A percentile compares a stretch with the other conserved stretches of the same genome.
These are phyloP conservation scores for Mycena olivaceomarginata DNA, from an alignment of 768 basidiomycete genomes.

Conservation along the genomic window DNA sequence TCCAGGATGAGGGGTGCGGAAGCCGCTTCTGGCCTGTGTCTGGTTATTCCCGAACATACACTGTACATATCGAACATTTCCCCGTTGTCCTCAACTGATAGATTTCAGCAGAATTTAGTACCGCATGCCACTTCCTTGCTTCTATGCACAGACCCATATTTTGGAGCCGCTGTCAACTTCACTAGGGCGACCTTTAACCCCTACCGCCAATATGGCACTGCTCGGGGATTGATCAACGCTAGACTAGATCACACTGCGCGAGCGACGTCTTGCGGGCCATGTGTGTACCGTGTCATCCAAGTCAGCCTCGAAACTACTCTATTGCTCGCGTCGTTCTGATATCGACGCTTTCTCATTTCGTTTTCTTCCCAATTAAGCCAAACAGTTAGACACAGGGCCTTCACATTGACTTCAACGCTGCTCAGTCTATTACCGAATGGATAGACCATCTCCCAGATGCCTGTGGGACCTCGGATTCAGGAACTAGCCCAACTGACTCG, in stretches of 20 bases:
- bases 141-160: too few relatives aligned
- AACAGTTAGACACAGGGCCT: conserved; percentile 81
- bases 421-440: conserved; percentile 72
- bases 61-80: too few relatives aligned
- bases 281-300: conserved; percentile 74
- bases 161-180: conserved; percentile 59
- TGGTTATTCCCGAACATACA: too few relatives aligned
- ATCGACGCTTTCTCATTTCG: conserved; percentile 46
- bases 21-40: too few relatives aligned
- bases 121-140: too few relatives aligned
- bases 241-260: conserved; percentile 49
- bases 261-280: conserved; percentile 76
- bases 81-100: too few relatives aligned
- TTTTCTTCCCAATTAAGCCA: conserved; percentile 19
- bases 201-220: conserved; percentile 77
- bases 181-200: conserved; percentile 71
- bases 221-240: conserved; percentile 79
- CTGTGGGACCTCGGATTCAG: conserved; percentile 89
- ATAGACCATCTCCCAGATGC: conserved; percentile 81
- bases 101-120: too few relatives aligned
- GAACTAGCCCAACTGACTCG: conserved; percentile 68
- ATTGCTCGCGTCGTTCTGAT: conserved; percentile 82
- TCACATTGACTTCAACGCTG: conserved; percentile 53
- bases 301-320: conserved; percentile 82
- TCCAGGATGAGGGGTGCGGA: too few relatives aligned